Evolutionary conservation across 2,329 filamentous ascomycete species (phyloP), one percentile per base, ranked within the genome.

Genomic region (Ascochyta clinopodiicola): DNA sequence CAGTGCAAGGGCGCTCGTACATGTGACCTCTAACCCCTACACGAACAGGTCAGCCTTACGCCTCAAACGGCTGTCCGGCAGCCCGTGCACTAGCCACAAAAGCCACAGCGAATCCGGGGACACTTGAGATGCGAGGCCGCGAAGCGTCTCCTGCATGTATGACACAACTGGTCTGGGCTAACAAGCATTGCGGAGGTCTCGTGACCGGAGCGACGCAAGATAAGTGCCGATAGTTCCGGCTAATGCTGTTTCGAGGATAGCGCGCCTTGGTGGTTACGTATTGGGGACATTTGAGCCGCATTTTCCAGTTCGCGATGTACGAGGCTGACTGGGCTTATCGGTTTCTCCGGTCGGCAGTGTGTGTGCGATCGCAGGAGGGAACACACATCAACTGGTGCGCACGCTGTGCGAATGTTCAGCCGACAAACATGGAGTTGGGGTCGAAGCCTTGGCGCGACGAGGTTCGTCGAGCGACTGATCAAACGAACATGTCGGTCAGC

Each of bases 11-110:
- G 36, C 17, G 27, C 35, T 7, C 32, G 22, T 22, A 31, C 64
- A 64, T 60, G 60, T 67, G 66, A 66, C 52, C 43, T 47, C 34
- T 51, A 51, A 39, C 50, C 32, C 57, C 39, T 50, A 42, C 47
- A 31, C 43, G 39, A 56, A 31, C 43, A 51, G 54, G 60, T 61
- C 57, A 63, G 64, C 64, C 64, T 69, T 65, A 60, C 61, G 58
- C 57, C 59, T 55, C 57, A 60, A 46, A 47, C 53, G 56, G 56
- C 39, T 50, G 57, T 53, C 7, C 63, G 63, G 53, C 42, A 58
- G 62, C 40, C 60, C 60, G 66, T 69, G 66, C 64, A 64, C 60
- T 54, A 66, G 63, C 64, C 63, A 66, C 64, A 56, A 19, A 50
- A 60, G 64, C 64, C 64, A 67, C 64, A 67, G 48, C 64, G 63